Evolutionary conservation across 768 basidiomycete genomes (phyloP).

Genomic region (Mycena maculata): DNA sequence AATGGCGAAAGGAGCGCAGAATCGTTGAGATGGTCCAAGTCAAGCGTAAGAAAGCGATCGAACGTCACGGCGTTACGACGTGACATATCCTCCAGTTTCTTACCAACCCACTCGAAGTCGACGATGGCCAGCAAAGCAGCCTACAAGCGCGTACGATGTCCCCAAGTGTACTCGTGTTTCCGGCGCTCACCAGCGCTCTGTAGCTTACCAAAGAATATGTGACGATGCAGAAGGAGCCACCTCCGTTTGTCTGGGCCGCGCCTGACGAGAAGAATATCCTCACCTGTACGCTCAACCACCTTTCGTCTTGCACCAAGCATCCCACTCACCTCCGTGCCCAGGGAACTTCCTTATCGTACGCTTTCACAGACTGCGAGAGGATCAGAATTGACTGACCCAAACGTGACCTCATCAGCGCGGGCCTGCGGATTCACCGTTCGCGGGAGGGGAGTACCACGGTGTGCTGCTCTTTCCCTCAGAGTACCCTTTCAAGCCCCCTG

Average conservation of each 20-base stretch:
- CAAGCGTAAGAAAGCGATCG: no score
- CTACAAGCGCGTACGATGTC: conserved; percentile 75
- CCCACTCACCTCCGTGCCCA: conserved; percentile 47
- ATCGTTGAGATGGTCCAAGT: neutral
- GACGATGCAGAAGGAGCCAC: conserved; percentile 91
- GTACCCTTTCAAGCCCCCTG: conserved; percentile 97
- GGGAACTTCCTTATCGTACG: conserved; percentile 95
- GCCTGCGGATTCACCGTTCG: conserved; percentile 91
- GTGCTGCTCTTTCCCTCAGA: conserved; percentile 92
- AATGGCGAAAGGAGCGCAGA: neutral
- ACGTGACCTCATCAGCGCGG: conserved; percentile 70
- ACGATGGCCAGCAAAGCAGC: conserved; percentile 89
- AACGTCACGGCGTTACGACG: neutral
- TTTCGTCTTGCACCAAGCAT: conserved; percentile 3
- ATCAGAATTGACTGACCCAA: neutral
- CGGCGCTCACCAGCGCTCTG: conserved; percentile 15
- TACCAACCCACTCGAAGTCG: conserved; percentile 23
- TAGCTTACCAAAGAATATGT: conserved; percentile 91
- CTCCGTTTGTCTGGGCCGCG: conserved; percentile 94
- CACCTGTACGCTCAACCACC: conserved; percentile 72
- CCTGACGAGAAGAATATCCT: conserved; percentile 99
- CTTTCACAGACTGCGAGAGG: conserved; percentile 37
- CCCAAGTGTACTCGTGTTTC: conserved; percentile 2
- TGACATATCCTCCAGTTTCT: conserved; percentile 3
- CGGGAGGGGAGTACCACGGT: conserved; percentile 95